Evolutionary conservation across 208 protist species (phyloP), one percentile per base, ranked within the genome.

Genomic region (Leishmania amazonensis): DNA sequence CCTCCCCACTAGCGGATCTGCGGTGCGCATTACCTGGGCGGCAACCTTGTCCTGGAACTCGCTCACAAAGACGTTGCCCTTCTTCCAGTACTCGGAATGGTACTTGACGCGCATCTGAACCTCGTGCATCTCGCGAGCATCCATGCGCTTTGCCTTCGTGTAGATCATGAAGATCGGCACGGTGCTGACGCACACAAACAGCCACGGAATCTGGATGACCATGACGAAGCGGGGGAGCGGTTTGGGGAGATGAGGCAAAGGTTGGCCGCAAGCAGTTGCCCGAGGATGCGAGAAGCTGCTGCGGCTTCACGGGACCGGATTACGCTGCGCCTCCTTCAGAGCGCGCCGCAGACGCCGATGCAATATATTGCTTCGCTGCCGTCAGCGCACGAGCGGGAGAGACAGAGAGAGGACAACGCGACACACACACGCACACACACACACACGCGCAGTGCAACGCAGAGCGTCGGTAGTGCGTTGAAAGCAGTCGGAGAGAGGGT

Each of bases 81-180:
- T 88, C 81, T 89, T 88, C 89, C 93, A 93, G 78, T 91, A 96
- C 83, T 94, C 90, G 75, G 90, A 84, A 84, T 91, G 87, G 78
- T 96, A 95, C 78, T 95, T 95, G 70, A 95, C 79, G 28, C 90
- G 90, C 93, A 96, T 96, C 60, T 95, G 91, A 38, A 96, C 89
- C 76, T 94, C 91, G 71, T 96, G 93, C 78, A 82, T 94, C 85
- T 96, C 91, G 19, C 87, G 85, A 45, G 89, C 91, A 73, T 96
- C 91, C 85, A 96, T 96, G 35, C 93, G 91, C 74, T 87, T 85
- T 0, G 80, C 70, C 77, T 96, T 96, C 8, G 89, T 94, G 83
- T 88, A 92, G 0, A 90, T 85, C 91, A 96, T 95, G 71, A 95
- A 91, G 78, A 93, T 75, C 15, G 93, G 93, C 17, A 95, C 89